phyloP scores from a whole-genome alignment of 2,329 filamentous ascomycete species.

The Colletotrichum horii region DNA sequence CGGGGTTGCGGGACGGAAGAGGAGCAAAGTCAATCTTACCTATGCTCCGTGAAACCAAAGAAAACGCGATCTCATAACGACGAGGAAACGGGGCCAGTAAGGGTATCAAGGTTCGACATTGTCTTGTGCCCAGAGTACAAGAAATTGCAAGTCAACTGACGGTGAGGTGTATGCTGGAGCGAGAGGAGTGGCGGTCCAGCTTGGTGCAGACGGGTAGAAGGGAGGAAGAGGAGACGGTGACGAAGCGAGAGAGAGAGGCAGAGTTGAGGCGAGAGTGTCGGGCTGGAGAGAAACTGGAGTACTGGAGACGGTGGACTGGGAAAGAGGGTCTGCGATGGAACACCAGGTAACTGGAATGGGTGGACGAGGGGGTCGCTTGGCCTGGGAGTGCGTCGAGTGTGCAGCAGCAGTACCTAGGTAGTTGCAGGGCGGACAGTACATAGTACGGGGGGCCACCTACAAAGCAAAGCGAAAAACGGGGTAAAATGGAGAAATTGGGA shows the following conservation, averaged over 20 bases:
- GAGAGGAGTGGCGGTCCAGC: not conserved
- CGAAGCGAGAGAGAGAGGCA: not conserved
- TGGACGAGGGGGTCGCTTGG: not conserved
- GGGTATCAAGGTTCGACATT: constrained; percentile 8
- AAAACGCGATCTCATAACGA: constrained; percentile 15
- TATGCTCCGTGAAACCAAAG: not conserved
- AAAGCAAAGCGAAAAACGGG: constrained; percentile 9
- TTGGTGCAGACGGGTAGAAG: not conserved
- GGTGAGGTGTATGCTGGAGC: not conserved
- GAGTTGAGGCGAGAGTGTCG: not conserved
- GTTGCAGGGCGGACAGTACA: not conserved
- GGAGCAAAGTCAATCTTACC: not conserved
- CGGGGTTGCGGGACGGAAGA: not conserved
- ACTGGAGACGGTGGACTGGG: constrained; percentile 5
- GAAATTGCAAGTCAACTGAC: not conserved
- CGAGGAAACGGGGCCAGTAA: not conserved
- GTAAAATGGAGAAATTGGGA: constrained; percentile 15
- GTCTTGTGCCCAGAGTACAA: not conserved
- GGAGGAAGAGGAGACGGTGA: not conserved
- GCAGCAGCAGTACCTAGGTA: not conserved
- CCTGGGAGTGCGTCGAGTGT: not conserved
- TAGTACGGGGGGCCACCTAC: not conserved
- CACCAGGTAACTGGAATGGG: constrained; percentile 15
- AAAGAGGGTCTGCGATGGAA: constrained; percentile 14
- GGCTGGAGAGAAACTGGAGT: not conserved